These are phyloP conservation scores for Lecanoromycetidae sp. DNA, from an alignment of 2,329 filamentous ascomycete genomes.

Conservation along the genomic window DNA sequence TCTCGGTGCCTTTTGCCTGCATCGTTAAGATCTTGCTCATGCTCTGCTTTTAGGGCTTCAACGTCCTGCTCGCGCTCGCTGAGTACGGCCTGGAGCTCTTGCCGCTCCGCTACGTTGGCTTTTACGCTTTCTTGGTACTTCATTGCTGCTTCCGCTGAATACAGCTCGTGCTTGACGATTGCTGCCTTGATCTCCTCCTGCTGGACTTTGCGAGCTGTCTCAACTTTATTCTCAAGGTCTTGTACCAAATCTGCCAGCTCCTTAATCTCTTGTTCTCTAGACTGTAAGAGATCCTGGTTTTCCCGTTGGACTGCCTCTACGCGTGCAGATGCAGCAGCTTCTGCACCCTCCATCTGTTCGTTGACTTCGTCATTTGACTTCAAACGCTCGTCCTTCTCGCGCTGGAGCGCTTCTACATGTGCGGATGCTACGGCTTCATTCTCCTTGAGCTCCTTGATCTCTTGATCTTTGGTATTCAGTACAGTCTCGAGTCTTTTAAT, in stretches of 20 bases:
- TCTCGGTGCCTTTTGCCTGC: too few species aligned
- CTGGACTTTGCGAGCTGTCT: conserved; percentile 3
- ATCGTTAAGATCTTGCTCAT: conserved; percentile 3
- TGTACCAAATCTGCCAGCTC: conserved; percentile 1
- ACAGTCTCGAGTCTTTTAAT: too few species aligned
- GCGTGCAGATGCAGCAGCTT: conserved; percentile 1
- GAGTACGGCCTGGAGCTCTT: not conserved
- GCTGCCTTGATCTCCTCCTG: not conserved
- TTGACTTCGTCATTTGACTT: not conserved
- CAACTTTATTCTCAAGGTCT: conserved; percentile 6
- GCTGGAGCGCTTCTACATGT: too few species aligned
- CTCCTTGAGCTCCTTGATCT: too few species aligned
- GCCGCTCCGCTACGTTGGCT: not conserved
- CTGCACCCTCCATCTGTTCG: conserved; percentile 7
- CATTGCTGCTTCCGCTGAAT: not conserved
- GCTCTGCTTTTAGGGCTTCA: not conserved
- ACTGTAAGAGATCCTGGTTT: not conserved
- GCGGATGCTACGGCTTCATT: too few species aligned
- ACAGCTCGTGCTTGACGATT: not conserved
- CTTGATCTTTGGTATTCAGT: too few species aligned
- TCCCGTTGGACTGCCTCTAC: not conserved
- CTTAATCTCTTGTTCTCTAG: conserved; percentile 4
- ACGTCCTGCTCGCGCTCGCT: not conserved
- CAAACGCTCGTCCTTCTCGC: too few species aligned
- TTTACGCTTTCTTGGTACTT: not conserved